Base-by-base conservation (phyloP, 768 basidiomycete genomes). In the Xerocomellus dryophilus region DNA sequence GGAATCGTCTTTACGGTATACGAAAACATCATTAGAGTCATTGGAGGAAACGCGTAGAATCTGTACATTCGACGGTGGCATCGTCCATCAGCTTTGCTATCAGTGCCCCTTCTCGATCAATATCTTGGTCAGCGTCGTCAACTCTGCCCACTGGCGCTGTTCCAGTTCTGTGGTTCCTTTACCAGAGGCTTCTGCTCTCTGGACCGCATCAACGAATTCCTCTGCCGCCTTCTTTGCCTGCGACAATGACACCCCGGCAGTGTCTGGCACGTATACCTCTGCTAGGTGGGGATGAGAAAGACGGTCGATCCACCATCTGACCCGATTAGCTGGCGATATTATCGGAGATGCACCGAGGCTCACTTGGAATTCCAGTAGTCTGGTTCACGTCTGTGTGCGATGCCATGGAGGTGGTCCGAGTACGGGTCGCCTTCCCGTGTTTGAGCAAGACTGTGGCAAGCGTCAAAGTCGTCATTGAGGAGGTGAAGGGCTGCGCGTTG, bases 1-100 rank as follows among this genome's bases (percentile, higher is more conserved):
- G 94, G 94, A 3, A 93, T 98, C 57, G 86, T 90, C 20, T 97
- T 98, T 67, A 93, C 91, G 1, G 80, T 93, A 2, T 97, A 96
- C 68, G 94, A 98, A 65, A 84, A 89, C 45, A 72, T 91, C 15
- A 89, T 92, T 59, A 75, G 73, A 53, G 43, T 78, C n/a, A 67
- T 81, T 18, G 75, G 76, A 7, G 72, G 66, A 18, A 18, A 34
- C 2, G 43, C 48, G 42, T 65, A 53, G 50, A 38, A 8, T 43
- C 17, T 25, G 4, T 42, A 17, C 35, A 34, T 5, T 23, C 23
- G 23, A 23, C 23, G 5, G 23, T 23, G 23, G 5, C 4, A 27
- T 32, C 15, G 8, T 51, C 43, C 29, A 36, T 12, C 4, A n/a
- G n/a, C n/a, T n/a, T n/a, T n/a, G n/a, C n/a, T n/a, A 48, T 25